Evolutionary conservation across 2,329 filamentous ascomycete genomes (phyloP).

Genomic region (Sarocladium strictum): DNA sequence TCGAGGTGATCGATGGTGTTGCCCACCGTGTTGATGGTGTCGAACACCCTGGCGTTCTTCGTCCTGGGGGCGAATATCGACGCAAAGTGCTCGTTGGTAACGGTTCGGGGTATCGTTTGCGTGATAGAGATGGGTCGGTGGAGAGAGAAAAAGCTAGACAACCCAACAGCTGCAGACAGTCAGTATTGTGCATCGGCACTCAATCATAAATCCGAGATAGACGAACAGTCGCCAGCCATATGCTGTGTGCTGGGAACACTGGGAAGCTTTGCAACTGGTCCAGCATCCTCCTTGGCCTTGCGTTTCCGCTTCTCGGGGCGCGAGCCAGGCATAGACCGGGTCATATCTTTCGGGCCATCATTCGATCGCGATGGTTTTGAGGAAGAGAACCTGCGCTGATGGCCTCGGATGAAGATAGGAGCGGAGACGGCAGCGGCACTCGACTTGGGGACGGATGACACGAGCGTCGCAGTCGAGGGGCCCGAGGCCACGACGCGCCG

Average conservation of each 20-base stretch:
- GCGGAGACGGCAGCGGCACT: conserved; percentile 27
- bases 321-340: conserved; percentile 44
- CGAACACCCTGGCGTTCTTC: conserved; percentile 44
- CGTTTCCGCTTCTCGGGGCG: conserved; percentile 51
- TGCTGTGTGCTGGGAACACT: conserved; percentile 71
- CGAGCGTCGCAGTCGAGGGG: conserved; percentile 39
- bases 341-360: conserved; percentile 39
- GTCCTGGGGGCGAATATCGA: conserved; percentile 63
- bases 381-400: conserved; percentile 53
- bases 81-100: conserved; percentile 71
- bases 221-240: conserved; percentile 60
- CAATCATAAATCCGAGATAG: not conserved
- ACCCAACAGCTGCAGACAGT: conserved; percentile 62
- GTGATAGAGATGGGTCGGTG: conserved; percentile 91
- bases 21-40: conserved; percentile 63
- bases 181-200: conserved; percentile 11
- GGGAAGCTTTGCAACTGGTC: conserved; percentile 53
- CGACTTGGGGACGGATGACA: conserved; percentile 31
- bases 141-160: conserved; percentile 92
- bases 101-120: conserved; percentile 67
- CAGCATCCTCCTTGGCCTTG: conserved; percentile 47
- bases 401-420: conserved; percentile 32
- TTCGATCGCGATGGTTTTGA: conserved; percentile 59
- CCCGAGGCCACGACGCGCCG: conserved; percentile 46
- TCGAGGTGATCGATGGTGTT: conserved; percentile 55